A percentile compares a stretch with the other conserved stretches of the same genome.
Evolutionary conservation across 2,329 filamentous ascomycete genomes (phyloP).

Genomic region (Aspergillus latus): DNA sequence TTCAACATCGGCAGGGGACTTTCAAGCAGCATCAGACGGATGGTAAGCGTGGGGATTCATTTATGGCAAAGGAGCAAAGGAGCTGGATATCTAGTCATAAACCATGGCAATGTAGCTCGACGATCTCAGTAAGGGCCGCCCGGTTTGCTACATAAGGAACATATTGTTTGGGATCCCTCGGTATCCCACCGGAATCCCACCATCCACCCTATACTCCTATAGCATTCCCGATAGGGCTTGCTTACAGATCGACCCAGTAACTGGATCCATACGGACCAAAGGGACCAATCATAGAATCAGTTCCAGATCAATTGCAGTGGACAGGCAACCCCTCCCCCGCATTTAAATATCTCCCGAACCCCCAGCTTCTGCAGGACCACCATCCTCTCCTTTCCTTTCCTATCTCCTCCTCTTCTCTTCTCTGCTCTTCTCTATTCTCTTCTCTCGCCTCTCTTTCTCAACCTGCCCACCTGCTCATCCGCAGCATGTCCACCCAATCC

Average conservation of each 20-base stretch:
- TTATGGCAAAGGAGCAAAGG: not conserved
- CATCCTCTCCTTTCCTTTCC: no score
- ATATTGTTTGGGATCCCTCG: not conserved
- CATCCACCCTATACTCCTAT: no score
- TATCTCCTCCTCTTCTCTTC: no score
- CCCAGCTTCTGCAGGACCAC: no score
- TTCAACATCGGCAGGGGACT: not conserved
- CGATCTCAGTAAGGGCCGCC: not conserved
- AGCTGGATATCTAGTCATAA: not conserved
- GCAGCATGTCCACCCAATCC: conserved; percentile 15
- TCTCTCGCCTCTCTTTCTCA: not conserved
- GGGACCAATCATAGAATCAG: no score
- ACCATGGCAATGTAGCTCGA: not conserved
- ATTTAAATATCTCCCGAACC: no score
- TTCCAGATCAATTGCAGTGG: no score
- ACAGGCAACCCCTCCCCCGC: no score
- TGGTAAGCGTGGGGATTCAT: not conserved
- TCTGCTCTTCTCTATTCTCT: no score
- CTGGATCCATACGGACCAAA: no score
- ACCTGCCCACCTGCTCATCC: not conserved
- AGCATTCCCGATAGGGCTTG: no score
- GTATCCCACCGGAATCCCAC: conserved; percentile 7
- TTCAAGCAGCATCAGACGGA: not conserved
- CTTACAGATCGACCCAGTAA: no score
- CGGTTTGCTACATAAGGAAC: not conserved